Conservation (phyloP, 192 early-diverging fungal species). For the Backusella australiensis region DNA sequence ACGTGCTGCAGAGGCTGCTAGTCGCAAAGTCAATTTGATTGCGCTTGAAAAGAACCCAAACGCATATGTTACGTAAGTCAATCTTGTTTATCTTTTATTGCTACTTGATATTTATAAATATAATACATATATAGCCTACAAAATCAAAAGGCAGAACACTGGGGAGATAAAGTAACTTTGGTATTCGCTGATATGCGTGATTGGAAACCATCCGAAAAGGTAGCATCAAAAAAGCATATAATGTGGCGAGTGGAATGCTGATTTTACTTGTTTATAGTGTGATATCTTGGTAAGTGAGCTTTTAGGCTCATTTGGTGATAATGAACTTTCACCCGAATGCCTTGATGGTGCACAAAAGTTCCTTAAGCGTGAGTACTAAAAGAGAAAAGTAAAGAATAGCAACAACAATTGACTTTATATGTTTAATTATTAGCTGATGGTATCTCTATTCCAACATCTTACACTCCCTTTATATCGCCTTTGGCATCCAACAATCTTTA, state of each 20-base stretch:
- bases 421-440: slow-evolving; percentile 52
- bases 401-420: background rate
- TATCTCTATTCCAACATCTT: slow-evolving; percentile 88
- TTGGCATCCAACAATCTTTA: slow-evolving; percentile 85
- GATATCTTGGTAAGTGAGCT: slow-evolving; percentile 97
- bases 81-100: background rate
- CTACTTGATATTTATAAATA: slow-evolving; percentile 37
- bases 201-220: slow-evolving; percentile 70
- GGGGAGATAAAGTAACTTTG: slow-evolving; percentile 82
- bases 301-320: slow-evolving; percentile 98
- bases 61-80: slow-evolving; percentile 77
- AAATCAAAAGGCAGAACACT: slow-evolving; percentile 66
- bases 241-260: background rate
- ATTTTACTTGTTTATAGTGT: slow-evolving; percentile 38
- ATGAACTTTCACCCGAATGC: slow-evolving; percentile 99
- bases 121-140: slow-evolving; percentile 53
- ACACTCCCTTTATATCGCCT: slow-evolving; percentile 84
- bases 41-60: slow-evolving; percentile 98
- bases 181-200: slow-evolving; percentile 91
- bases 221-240: slow-evolving; percentile 14
- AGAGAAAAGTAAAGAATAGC: background rate
- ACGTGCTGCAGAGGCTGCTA: slow-evolving; percentile 64
- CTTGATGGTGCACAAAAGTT: slow-evolving; percentile 89
- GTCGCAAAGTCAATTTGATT: slow-evolving; percentile 65
- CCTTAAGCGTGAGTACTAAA: slow-evolving; percentile 34